Base-by-base conservation (phyloP, 192 early-diverging fungal species). In the Coemansia erecta region DNA sequence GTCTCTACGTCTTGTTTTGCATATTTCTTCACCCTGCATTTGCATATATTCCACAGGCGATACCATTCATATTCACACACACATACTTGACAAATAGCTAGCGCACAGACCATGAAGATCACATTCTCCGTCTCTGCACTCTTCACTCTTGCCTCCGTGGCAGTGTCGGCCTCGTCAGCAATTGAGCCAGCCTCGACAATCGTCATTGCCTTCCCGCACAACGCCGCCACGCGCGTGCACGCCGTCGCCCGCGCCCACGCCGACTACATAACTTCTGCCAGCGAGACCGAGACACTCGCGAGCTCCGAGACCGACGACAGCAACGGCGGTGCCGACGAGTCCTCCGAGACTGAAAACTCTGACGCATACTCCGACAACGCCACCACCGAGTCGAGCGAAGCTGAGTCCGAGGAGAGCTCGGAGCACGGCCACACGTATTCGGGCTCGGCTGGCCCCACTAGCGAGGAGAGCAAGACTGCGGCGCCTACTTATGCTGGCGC, bases 61-160 rank as follows among this genome's bases (percentile, higher is more conserved):
- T 46, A 46, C 18, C 45, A 4, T 47, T 26, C 24, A 26, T 26
- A 49, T 22, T 8, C 12, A 9, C 47, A 37, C 26, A 17, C n/a
- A 19, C 18, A 55, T 1, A 33, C 7, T 3, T 31, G 31, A 15
- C 26, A 46, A 21, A 58, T 28, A 58, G 2, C 42, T 44, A 18
- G 42, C 42, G 2, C 4, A 44, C 42, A 17, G 18, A 31, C 37
- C n/a, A 55, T 59, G 57, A 59, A 59, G 35, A 40, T 45, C 19
- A 59, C 42, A 22, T 49, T 59, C 46, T 59, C 57, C 13, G 17
- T 59, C 46, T 59, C 57, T 40, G 45, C 43, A 19, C 46, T 59
- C n/a, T 12, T 49, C 5, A 45, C 35, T 10, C 57, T 59, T 23
- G 57, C 33, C 46, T 31, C 57, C 5, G 53, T 39, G 4, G 53